Percentiles rank a stretch among this genome's conserved stretches.
These are phyloP conservation scores for Periconia macrospinosa DNA, from an alignment of 2,329 filamentous ascomycete genomes.

Conservation along the genomic window DNA sequence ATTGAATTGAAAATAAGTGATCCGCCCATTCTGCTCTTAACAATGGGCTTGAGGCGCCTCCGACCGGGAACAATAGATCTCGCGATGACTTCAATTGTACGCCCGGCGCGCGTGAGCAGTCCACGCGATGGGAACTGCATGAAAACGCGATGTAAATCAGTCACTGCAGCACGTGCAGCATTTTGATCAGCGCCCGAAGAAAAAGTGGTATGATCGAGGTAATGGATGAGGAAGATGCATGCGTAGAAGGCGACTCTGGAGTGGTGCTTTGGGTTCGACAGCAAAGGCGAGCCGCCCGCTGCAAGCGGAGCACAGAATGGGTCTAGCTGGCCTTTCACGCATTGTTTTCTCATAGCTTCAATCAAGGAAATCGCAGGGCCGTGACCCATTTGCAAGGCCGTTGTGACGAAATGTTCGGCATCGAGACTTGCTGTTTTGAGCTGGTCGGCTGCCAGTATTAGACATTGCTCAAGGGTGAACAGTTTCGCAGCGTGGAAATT, in stretches of 20 bases:
- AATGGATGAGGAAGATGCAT: constrained; percentile 11
- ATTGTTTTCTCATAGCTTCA: no score
- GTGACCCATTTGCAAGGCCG: constrained; percentile 6
- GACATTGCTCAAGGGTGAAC: no score
- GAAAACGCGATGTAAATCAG: constrained; percentile 6
- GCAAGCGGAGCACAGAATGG: constrained; percentile 2
- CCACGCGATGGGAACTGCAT: constrained; percentile 4
- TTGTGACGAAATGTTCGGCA: constrained; percentile 1
- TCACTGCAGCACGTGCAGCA: constrained; percentile 9
- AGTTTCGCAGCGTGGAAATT: no score
- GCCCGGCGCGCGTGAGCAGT: constrained; percentile 2
- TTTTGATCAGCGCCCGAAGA: constrained; percentile 6
- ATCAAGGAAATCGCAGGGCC: neutral
- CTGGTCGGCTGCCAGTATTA: no score
- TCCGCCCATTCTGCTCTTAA: constrained; percentile 9
- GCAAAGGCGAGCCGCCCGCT: constrained; percentile 4
- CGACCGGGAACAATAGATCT: constrained; percentile 9
- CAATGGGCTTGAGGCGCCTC: constrained; percentile 6
- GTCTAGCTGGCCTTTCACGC: neutral
- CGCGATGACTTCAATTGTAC: constrained; percentile 6
- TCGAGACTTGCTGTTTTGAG: constrained; percentile 5
- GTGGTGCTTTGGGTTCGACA: constrained; percentile 9
- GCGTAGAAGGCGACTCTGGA: constrained; percentile 8
- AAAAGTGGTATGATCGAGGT: constrained; percentile 2
- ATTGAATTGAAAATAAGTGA: constrained; percentile 10